Conservation (phyloP, 139 green algal species). For the Volvox africanus region DNA sequence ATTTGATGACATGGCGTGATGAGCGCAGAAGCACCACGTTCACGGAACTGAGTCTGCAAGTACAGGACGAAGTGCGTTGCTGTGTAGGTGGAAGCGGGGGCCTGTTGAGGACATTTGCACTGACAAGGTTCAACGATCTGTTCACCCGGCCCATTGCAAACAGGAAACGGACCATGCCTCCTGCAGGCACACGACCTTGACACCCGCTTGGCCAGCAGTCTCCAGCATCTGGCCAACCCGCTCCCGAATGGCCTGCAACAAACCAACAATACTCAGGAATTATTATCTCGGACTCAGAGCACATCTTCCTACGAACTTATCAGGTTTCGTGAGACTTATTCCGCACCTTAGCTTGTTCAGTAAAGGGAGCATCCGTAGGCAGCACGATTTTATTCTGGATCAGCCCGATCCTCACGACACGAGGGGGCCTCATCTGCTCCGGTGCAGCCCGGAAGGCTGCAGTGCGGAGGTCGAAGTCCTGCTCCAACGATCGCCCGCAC, state of each 20-base stretch:
- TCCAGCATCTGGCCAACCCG: constrained; percentile 79
- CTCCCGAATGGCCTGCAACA: constrained; percentile 72
- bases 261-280: background rate
- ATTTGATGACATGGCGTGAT: too few relatives aligned
- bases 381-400: constrained; percentile 89
- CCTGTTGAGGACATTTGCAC: too few relatives aligned
- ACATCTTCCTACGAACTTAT: background rate
- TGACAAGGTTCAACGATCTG: too few relatives aligned
- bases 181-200: constrained; percentile 96
- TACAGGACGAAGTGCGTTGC: too few relatives aligned
- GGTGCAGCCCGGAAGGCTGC: constrained; percentile 82
- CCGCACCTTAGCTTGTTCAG: constrained; percentile 73
- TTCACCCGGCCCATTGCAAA: too few relatives aligned
- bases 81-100: too few relatives aligned
- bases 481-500: background rate
- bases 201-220: constrained; percentile 79
- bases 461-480: constrained; percentile 78
- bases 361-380: constrained; percentile 87
- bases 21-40: too few relatives aligned
- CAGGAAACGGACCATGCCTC: constrained; percentile 83
- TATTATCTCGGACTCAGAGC: background rate
- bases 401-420: constrained; percentile 86
- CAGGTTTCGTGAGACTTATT: background rate
- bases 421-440: constrained; percentile 86
- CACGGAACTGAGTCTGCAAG: too few relatives aligned